These are phyloP conservation scores for Holtermannia corniformis DNA, from an alignment of 768 basidiomycete species.

Conservation along the genomic window DNA sequence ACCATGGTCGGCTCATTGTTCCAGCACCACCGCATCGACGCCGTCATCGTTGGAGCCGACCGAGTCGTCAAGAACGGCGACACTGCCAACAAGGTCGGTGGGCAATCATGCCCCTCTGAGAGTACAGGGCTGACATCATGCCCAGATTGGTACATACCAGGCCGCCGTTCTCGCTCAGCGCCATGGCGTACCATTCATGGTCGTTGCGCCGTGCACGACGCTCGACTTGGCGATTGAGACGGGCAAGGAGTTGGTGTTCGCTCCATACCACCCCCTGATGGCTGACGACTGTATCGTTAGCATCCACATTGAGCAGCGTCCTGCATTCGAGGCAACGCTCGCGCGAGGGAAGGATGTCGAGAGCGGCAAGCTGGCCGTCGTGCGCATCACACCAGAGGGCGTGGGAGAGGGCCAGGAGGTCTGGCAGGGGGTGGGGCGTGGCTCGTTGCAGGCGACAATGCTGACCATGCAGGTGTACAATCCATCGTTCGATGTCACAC, in stretches of 20 bases:
- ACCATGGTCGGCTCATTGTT: slow-evolving; percentile 95
- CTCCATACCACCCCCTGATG: slow-evolving; percentile 2
- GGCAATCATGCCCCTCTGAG: background rate
- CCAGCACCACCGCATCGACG: slow-evolving; percentile 73
- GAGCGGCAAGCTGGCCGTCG: slow-evolving; percentile 57
- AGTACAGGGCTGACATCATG: background rate
- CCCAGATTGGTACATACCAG: slow-evolving; percentile 83
- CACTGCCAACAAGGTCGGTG: slow-evolving; percentile 80
- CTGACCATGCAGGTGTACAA: slow-evolving; percentile 51
- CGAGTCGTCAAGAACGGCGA: slow-evolving; percentile 86
- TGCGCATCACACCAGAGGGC: slow-evolving; percentile 67
- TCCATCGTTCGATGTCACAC: slow-evolving; percentile 94
- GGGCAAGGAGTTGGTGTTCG: slow-evolving; percentile 51
- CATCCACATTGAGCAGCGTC: slow-evolving; percentile 90
- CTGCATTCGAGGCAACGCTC: slow-evolving; percentile 74
- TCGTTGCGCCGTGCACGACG: slow-evolving; percentile 85
- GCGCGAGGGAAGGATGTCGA: slow-evolving; percentile 68
- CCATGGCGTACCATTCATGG: slow-evolving; percentile 82
- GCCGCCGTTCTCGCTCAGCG: slow-evolving; percentile 78
- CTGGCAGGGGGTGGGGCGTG: slow-evolving; percentile 33
- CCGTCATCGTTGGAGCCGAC: slow-evolving; percentile 78
- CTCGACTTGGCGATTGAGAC: slow-evolving; percentile 71
- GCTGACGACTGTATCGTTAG: slow-evolving; percentile 39
- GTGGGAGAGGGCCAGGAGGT: slow-evolving; percentile 37
- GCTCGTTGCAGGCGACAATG: background rate